phyloP scores from a whole-genome alignment of 1,284 basidiomycete genomes.

The Sanghuangporus sanghuang region DNA sequence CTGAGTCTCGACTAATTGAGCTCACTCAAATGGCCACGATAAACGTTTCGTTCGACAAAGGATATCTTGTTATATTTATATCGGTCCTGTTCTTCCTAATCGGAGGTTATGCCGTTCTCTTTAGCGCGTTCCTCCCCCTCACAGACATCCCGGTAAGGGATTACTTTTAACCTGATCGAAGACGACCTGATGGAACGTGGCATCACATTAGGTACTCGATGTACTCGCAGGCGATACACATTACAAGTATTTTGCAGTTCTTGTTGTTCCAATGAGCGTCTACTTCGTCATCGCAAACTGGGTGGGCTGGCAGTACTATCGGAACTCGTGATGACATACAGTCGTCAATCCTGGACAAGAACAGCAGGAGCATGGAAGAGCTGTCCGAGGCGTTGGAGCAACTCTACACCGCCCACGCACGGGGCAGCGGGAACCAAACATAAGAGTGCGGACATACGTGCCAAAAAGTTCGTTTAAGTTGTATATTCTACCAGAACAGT shows the following conservation, averaged over 20 bases:
- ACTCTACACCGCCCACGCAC: too few relatives aligned
- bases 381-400: too few relatives aligned
- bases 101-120: conserved; percentile 57
- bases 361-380: neutral
- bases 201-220: conserved; percentile 49
- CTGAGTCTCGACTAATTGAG: too few relatives aligned
- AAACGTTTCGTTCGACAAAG: conserved; percentile 31
- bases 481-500: too few relatives aligned
- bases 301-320: conserved; percentile 95
- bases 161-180: neutral
- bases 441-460: too few relatives aligned
- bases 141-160: conserved; percentile 44
- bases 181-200: neutral
- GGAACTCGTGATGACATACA: conserved; percentile 55
- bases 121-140: conserved; percentile 58
- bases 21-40: neutral
- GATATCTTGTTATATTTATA: conserved; percentile 43
- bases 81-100: conserved; percentile 51
- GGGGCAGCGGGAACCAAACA: too few relatives aligned
- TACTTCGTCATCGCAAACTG: conserved; percentile 95
- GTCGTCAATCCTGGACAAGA: neutral
- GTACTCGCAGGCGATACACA: conserved; percentile 65
- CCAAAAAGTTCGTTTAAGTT: too few relatives aligned
- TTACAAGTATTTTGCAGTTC: conserved; percentile 82
- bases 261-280: conserved; percentile 75